Percentiles rank a stretch among this genome's conserved stretches.
Conservation (phyloP, 2,329 filamentous ascomycete genomes). For the Verticillium longisporum region DNA sequence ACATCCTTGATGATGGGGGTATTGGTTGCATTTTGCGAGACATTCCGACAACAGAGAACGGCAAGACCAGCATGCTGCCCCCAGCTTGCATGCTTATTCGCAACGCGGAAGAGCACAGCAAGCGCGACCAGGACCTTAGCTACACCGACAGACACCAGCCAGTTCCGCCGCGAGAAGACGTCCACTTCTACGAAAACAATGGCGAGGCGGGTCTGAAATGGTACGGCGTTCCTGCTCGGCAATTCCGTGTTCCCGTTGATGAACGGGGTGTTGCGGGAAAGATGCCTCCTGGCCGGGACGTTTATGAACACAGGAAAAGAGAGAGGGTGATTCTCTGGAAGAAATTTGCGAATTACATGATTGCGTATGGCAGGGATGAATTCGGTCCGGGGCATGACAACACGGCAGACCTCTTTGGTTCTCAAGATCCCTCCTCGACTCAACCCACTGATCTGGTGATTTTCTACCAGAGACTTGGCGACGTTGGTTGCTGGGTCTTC, state of each 20-base stretch:
- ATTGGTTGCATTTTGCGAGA: constrained; percentile 63
- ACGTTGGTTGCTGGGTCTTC: constrained; percentile 77
- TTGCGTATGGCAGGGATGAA: constrained; percentile 67
- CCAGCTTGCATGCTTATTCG: constrained; percentile 67
- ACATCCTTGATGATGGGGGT: constrained; percentile 75
- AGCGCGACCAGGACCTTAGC: constrained; percentile 47
- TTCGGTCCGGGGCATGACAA: constrained; percentile 40
- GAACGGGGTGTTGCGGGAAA: constrained; percentile 54
- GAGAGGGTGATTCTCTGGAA: constrained; percentile 64
- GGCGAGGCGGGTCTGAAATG: constrained; percentile 56
- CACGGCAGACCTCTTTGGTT: constrained; percentile 15
- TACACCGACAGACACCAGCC: constrained; percentile 55
- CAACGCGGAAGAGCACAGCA: constrained; percentile 64
- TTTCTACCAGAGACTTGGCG: constrained; percentile 76
- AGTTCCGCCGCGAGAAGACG: constrained; percentile 55
- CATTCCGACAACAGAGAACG: constrained; percentile 44
- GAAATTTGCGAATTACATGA: constrained; percentile 71
- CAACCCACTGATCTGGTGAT: constrained; percentile 57
- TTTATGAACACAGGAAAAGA: constrained; percentile 59
- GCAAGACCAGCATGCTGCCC: constrained; percentile 47
- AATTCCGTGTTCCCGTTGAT: constrained; percentile 49
- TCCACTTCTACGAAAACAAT: constrained; percentile 71
- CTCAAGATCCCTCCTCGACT: constrained; percentile 20
- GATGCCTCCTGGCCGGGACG: constrained; percentile 55
- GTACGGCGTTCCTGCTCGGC: constrained; percentile 57